Evolutionary conservation across 805 yeast species (phyloP).

Genomic region (Schwanniomyces sp.): DNA sequence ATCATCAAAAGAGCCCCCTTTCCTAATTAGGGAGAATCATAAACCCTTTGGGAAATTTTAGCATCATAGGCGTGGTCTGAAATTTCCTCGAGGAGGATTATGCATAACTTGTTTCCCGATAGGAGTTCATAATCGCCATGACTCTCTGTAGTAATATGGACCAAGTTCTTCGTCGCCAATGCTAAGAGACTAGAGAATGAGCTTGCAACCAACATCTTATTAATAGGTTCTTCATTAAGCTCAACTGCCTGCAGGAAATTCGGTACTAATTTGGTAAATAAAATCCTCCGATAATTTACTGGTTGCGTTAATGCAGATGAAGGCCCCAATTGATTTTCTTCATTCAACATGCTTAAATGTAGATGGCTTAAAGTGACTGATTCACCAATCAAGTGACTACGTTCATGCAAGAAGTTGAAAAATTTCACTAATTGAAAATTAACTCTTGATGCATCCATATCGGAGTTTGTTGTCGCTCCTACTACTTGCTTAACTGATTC

Average conservation of each 20-base stretch:
- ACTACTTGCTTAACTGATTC: slow-evolving; percentile 7
- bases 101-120: slow-evolving; percentile 1
- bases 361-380: not conserved
- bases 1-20: not conserved
- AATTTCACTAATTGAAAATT: slow-evolving; percentile 11
- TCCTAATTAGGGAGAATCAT: not conserved
- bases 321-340: slow-evolving; percentile 1
- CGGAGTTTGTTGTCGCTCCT: slow-evolving; percentile 4
- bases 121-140: slow-evolving; percentile 2
- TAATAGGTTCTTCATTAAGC: slow-evolving; percentile 10
- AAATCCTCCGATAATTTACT: slow-evolving; percentile 5
- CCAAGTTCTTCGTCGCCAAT: slow-evolving; percentile 19
- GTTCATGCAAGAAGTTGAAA: slow-evolving; percentile 8
- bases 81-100: not conserved
- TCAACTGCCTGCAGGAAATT: not conserved
- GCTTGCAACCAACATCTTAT: slow-evolving; percentile 23
- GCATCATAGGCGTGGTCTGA: not conserved
- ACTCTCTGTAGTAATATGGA: slow-evolving; percentile 6
- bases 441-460: slow-evolving; percentile 4
- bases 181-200: slow-evolving; percentile 26
- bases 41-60: not conserved
- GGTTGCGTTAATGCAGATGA: not conserved
- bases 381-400: slow-evolving; percentile 8
- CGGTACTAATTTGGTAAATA: slow-evolving; percentile 17
- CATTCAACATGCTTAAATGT: not conserved